Conservation (phyloP, 176 grass and related monocot species). For the Miscanthus lutarioriparius region DNA sequence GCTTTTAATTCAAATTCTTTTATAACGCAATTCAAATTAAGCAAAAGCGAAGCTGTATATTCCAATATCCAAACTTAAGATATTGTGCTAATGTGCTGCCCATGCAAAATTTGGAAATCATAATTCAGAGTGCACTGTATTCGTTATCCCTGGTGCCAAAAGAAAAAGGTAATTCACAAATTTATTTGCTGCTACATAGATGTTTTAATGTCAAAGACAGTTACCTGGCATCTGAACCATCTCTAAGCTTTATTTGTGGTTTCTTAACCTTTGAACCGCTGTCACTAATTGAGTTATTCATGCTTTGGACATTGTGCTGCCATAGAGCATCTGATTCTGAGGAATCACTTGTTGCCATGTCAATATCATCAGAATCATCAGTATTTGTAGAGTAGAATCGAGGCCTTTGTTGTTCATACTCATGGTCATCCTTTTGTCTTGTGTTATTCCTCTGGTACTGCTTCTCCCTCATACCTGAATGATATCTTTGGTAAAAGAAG, state of each 20-base stretch:
- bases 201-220: neutral
- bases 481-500: constrained; percentile 84
- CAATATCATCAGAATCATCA: constrained; percentile 93
- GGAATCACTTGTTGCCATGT: constrained; percentile 98
- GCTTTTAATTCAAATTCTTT: neutral
- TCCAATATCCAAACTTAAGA: constrained; percentile 4
- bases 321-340: constrained; percentile 95
- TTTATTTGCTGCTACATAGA: constrained; percentile 9
- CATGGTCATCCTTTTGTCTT: constrained; percentile 57
- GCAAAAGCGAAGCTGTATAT: neutral
- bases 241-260: constrained; percentile 63
- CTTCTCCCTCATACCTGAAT: constrained; percentile 56
- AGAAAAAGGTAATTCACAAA: neutral
- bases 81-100: neutral
- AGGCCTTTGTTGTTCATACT: constrained; percentile 60
- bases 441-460: constrained; percentile 48
- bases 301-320: constrained; percentile 85
- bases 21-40: constrained; percentile 4
- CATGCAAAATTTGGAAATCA: constrained; percentile 4
- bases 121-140: neutral
- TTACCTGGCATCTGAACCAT: constrained; percentile 83
- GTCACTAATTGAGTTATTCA: constrained; percentile 52
- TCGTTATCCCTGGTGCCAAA: constrained; percentile 6
- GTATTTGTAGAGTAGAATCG: constrained; percentile 75
- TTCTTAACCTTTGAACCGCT: constrained; percentile 84